Conservation (phyloP, 2,329 filamentous ascomycete species). For the Oidium heveae region DNA sequence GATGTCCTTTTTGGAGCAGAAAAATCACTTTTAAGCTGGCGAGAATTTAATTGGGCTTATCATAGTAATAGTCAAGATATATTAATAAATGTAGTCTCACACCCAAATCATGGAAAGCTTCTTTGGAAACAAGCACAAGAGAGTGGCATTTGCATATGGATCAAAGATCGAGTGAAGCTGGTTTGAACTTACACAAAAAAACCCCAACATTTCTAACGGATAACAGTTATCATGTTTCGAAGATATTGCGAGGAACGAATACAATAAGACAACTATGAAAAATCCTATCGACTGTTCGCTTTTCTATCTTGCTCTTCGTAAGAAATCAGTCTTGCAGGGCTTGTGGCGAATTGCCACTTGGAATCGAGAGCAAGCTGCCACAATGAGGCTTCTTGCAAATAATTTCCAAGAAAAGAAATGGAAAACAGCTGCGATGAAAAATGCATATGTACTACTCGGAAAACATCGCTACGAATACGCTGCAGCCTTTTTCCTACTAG, state of each 20-base stretch:
- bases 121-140: constrained; percentile 68
- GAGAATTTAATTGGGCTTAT: constrained; percentile 69
- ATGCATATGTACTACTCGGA: constrained; percentile 83
- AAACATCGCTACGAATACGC: constrained; percentile 85
- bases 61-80: constrained; percentile 78
- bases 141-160: constrained; percentile 87
- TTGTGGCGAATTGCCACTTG: constrained; percentile 87
- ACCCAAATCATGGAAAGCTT: constrained; percentile 56
- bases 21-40: constrained; percentile 42
- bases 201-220: background rate
- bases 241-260: constrained; percentile 74
- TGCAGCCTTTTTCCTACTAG: constrained; percentile 83
- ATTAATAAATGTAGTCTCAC: constrained; percentile 54
- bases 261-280: constrained; percentile 64
- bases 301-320: constrained; percentile 72
- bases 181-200: constrained; percentile 23
- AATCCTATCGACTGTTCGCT: constrained; percentile 79
- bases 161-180: constrained; percentile 50
- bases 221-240: constrained; percentile 55
- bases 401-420: constrained; percentile 75
- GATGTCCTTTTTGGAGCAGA: constrained; percentile 43
- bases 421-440: constrained; percentile 77
- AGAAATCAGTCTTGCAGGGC: constrained; percentile 73
- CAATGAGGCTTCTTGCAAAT: constrained; percentile 58
- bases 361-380: constrained; percentile 65